These are phyloP conservation scores for Rhizopogon vesiculosus DNA, from an alignment of 768 basidiomycete genomes.

Conservation along the genomic window DNA sequence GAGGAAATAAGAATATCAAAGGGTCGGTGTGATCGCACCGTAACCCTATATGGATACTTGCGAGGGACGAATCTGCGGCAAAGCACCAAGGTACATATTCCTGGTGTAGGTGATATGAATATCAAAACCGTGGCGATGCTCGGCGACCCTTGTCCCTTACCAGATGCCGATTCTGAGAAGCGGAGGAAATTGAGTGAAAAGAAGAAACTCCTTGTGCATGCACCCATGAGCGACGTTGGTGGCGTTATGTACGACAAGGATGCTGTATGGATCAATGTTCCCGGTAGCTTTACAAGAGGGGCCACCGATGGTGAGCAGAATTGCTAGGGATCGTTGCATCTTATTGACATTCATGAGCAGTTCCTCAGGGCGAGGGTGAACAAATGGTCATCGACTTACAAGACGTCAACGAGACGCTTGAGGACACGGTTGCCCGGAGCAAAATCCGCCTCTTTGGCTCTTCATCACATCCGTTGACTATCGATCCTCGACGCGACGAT, in stretches of 20 bases:
- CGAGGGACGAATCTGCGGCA: constrained; percentile 80
- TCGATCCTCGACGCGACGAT: constrained; percentile 30
- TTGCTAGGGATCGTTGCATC: neutral
- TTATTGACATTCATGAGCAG: constrained; percentile 30
- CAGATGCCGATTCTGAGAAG: constrained; percentile 88
- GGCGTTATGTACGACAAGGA: constrained; percentile 98
- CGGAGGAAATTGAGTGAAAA: constrained; percentile 91
- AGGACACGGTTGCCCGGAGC: constrained; percentile 74
- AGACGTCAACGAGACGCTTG: constrained; percentile 78
- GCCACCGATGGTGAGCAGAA: constrained; percentile 51
- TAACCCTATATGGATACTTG: constrained; percentile 94
- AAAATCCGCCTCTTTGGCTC: constrained; percentile 81
- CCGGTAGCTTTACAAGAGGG: constrained; percentile 88
- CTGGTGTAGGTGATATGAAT: constrained; percentile 88
- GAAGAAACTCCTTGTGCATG: constrained; percentile 86
- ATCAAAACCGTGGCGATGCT: constrained; percentile 70
- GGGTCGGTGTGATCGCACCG: constrained; percentile 89
- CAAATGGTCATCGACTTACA: constrained; percentile 97
- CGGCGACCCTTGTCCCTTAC: constrained; percentile 94
- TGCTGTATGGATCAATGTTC: constrained; percentile 96
- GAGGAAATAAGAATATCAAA: constrained; percentile 72
- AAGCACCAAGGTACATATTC: constrained; percentile 85
- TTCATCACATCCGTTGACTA: constrained; percentile 66
- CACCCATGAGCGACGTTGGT: constrained; percentile 98
- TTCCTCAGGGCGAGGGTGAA: constrained; percentile 88